These are phyloP conservation scores for Fusarium floridanum DNA, from an alignment of 2,329 filamentous ascomycete genomes.

Conservation along the genomic window DNA sequence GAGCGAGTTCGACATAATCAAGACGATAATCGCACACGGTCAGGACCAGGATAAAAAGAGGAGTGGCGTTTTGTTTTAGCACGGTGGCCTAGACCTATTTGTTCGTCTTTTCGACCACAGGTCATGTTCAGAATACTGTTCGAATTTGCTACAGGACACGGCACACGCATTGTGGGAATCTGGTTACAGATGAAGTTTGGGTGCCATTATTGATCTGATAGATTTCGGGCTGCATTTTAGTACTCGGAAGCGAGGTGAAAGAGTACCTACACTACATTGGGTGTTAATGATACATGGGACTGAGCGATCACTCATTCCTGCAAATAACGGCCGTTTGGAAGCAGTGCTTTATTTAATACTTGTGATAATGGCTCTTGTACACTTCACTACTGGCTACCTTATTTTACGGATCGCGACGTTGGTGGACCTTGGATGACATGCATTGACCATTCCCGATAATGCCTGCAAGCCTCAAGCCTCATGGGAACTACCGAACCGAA, in stretches of 20 bases:
- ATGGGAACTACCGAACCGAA: constrained; percentile 10
- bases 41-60: constrained; percentile 36
- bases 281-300: constrained; percentile 42
- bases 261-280: constrained; percentile 17
- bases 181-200: constrained; percentile 20
- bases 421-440: neutral
- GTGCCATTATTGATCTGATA: constrained; percentile 39
- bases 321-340: constrained; percentile 32
- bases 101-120: constrained; percentile 18
- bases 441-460: neutral
- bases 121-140: constrained; percentile 24
- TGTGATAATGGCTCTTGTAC: neutral
- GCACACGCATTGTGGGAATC: constrained; percentile 30
- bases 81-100: constrained; percentile 11
- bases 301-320: constrained; percentile 31
- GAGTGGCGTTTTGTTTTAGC: constrained; percentile 46
- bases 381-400: neutral
- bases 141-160: constrained; percentile 21
- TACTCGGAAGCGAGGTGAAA: constrained; percentile 21
- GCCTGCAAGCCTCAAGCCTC: constrained; percentile 12
- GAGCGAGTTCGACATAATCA: constrained; percentile 34
- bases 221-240: constrained; percentile 35
- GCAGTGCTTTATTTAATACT: constrained; percentile 12
- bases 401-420: neutral
- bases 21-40: constrained; percentile 30